A percentile compares a stretch with the other conserved stretches of the same genome.
Evolutionary conservation across 2,329 filamentous ascomycete genomes (phyloP).

Genomic region (Fusarium dimerum): DNA sequence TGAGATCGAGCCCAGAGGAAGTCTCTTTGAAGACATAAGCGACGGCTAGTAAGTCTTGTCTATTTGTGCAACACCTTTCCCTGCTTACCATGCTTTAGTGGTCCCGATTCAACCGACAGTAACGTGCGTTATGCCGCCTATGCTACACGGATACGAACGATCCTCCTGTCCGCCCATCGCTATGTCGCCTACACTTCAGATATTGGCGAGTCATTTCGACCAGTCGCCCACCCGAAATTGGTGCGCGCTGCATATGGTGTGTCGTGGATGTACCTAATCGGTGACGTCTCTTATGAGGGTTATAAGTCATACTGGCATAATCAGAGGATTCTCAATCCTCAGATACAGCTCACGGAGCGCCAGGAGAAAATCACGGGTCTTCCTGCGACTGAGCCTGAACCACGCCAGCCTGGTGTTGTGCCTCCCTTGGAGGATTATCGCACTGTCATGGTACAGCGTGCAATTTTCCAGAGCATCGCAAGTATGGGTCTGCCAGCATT

Average conservation of each 20-base stretch:
- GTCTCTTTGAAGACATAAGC: slow-evolving; percentile 74
- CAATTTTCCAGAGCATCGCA: slow-evolving; percentile 85
- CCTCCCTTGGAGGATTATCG: slow-evolving; percentile 85
- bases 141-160: slow-evolving; percentile 79
- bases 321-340: slow-evolving; percentile 71
- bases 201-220: slow-evolving; percentile 94
- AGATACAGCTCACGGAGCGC: slow-evolving; percentile 54
- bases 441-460: slow-evolving; percentile 87
- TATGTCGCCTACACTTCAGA: slow-evolving; percentile 98
- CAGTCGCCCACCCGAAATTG: slow-evolving; percentile 81
- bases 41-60: slow-evolving; percentile 69
- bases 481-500: slow-evolving; percentile 94
- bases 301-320: slow-evolving; percentile 94
- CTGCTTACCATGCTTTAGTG: slow-evolving; percentile 28
- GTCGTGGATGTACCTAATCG: slow-evolving; percentile 88
- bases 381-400: slow-evolving; percentile 32
- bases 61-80: slow-evolving; percentile 6
- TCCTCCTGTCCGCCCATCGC: slow-evolving; percentile 86
- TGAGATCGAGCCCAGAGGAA: slow-evolving; percentile 63
- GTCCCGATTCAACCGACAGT: slow-evolving; percentile 77
- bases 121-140: slow-evolving; percentile 92
- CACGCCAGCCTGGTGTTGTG: slow-evolving; percentile 44
- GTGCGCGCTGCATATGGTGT: slow-evolving; percentile 84
- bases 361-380: slow-evolving; percentile 53
- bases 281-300: slow-evolving; percentile 89